These are phyloP conservation scores for Haematococcus sp. DNA, from an alignment of 139 green algal genomes.

Conservation along the genomic window DNA sequence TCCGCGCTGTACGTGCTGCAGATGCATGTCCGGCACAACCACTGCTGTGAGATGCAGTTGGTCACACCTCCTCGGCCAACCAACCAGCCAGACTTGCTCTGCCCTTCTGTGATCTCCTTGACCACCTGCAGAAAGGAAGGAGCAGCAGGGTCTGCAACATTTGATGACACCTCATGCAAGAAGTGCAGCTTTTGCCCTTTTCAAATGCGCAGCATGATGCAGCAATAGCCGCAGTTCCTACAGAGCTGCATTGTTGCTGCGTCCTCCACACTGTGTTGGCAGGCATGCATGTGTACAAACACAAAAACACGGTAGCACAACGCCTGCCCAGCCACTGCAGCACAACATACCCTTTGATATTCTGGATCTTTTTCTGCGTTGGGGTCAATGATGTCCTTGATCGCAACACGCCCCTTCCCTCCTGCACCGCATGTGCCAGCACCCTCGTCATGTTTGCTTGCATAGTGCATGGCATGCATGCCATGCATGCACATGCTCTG, in stretches of 20 bases:
- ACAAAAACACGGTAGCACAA: no score
- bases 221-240: no score
- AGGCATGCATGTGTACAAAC: no score
- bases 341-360: no score
- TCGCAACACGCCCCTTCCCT: neutral
- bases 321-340: no score
- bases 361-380: slow-evolving; percentile 7
- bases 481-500: neutral
- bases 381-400: neutral
- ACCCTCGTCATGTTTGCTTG: neutral
- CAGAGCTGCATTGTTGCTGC: no score
- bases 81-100: slow-evolving; percentile 1
- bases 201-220: no score
- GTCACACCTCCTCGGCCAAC: slow-evolving; percentile 1
- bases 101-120: slow-evolving; percentile 5
- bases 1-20: neutral
- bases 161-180: no score
- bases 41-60: neutral
- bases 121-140: no score
- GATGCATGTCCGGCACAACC: neutral
- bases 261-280: no score
- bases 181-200: no score
- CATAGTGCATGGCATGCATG: neutral
- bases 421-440: neutral
- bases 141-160: no score